A percentile compares a stretch with the other conserved stretches of the same genome.
Conservation (phyloP, 1,284 basidiomycete species). For the Caloboletus inedulis region DNA sequence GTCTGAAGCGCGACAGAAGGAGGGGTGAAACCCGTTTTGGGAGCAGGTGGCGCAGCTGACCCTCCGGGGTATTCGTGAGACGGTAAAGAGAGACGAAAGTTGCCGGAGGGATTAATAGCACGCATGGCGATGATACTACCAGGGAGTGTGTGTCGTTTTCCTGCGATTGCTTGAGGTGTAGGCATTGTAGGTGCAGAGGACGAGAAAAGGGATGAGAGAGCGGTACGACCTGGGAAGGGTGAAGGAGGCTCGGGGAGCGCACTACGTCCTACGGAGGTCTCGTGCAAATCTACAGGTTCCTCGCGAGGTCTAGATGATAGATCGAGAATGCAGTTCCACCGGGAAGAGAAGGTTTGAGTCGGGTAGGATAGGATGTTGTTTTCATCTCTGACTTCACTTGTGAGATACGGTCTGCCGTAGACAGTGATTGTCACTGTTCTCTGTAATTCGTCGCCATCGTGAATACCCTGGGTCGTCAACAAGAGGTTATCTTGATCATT, state of each 20-base stretch:
- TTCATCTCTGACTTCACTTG: constrained; percentile 16
- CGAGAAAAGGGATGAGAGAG: constrained; percentile 21
- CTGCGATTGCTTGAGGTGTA: constrained; percentile 43
- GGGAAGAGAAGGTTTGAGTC: constrained; percentile 70
- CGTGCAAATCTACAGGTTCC: constrained; percentile 22
- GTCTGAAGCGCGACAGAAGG: constrained; percentile 40
- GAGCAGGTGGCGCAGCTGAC: constrained; percentile 7
- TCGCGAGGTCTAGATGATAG: constrained; percentile 47
- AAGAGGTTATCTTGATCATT: constrained; percentile 56
- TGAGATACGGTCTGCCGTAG: constrained; percentile 60
- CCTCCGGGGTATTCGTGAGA: constrained; percentile 30
- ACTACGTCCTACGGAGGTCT: constrained; percentile 37
- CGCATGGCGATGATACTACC: constrained; percentile 36
- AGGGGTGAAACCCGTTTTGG: constrained; percentile 29
- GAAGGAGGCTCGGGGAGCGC: constrained; percentile 71
- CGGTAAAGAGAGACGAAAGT: constrained; percentile 29
- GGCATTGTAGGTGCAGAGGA: constrained; percentile 20
- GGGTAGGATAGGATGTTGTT: constrained; percentile 45
- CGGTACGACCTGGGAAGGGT: constrained; percentile 57
- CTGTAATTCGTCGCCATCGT: constrained; percentile 49
- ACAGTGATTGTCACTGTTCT: constrained; percentile 78
- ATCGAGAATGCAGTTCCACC: constrained; percentile 87
- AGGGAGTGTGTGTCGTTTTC: constrained; percentile 57
- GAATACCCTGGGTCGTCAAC: constrained; percentile 25
- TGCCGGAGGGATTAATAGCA: constrained; percentile 39